phyloP scores from a whole-genome alignment of 176 grass and related monocot species.

The Zoysia pacifica region DNA sequence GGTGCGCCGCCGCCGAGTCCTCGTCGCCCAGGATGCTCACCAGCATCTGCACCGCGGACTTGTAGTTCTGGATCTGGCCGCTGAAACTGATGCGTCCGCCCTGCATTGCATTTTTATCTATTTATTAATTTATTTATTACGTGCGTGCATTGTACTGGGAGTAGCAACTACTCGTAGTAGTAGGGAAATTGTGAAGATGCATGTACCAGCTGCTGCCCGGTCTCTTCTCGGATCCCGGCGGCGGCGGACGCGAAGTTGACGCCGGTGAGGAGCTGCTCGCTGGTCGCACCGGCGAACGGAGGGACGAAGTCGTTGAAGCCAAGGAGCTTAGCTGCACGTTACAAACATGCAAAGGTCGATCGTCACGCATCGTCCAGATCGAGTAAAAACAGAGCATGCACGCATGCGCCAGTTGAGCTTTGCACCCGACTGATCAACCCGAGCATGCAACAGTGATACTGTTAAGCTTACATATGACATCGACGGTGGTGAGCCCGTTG shows the following conservation, averaged over 20 bases:
- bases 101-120: conserved; percentile 19
- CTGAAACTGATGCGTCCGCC: conserved; percentile 64
- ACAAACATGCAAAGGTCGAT: too few species aligned
- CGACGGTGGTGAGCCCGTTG: conserved; percentile 80
- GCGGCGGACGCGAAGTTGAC: conserved; percentile 91
- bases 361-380: too few species aligned
- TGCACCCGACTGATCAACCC: neutral
- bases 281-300: conserved; percentile 56
- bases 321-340: conserved; percentile 57
- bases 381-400: neutral
- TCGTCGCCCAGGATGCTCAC: conserved; percentile 65
- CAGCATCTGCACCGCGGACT: conserved; percentile 62
- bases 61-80: conserved; percentile 78
- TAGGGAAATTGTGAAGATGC: neutral
- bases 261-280: conserved; percentile 61
- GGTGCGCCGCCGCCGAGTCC: conserved; percentile 56
- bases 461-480: conserved; percentile 57
- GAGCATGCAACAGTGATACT: neutral
- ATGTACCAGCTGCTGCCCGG: conserved; percentile 72
- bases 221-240: conserved; percentile 90
- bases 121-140: neutral
- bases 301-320: conserved; percentile 80
- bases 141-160: neutral
- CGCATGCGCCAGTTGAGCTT: neutral
- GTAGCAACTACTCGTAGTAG: neutral